A percentile compares a stretch with the other conserved stretches of the same genome.
Conservation (phyloP, 352 stramenopile species). For the Thraustochytrium sp. region DNA sequence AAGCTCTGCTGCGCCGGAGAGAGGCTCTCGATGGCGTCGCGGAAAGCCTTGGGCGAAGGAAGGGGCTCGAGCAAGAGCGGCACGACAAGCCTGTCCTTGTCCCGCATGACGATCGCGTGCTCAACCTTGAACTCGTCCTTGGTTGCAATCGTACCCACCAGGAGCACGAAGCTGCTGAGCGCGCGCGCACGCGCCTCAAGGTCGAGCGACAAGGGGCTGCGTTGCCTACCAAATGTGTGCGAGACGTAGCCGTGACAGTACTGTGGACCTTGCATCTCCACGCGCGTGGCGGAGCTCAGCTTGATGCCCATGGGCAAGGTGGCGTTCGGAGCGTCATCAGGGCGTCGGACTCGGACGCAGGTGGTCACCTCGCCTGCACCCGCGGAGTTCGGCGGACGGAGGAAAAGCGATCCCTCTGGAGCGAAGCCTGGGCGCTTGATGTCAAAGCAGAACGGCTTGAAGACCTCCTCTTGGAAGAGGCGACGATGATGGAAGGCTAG, state of each 20-base stretch:
- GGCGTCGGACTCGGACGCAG: not conserved
- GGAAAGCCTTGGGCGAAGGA: conserved; percentile 66
- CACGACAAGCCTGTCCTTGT: conserved; percentile 63
- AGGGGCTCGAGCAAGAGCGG: conserved; percentile 62
- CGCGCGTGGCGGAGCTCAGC: conserved; percentile 51
- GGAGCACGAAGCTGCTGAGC: conserved; percentile 65
- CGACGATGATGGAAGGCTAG: conserved; percentile 54
- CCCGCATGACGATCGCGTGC: conserved; percentile 63
- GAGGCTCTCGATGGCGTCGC: conserved; percentile 64
- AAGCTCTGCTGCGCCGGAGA: conserved; percentile 67
- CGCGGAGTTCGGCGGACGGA: conserved; percentile 17
- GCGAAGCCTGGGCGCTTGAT: conserved; percentile 52
- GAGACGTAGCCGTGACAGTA: conserved; percentile 54
- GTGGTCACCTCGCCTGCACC: conserved; percentile 1
- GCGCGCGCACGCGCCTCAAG: conserved; percentile 59
- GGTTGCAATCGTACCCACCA: conserved; percentile 61
- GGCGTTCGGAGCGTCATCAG: not conserved
- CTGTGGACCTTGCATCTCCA: conserved; percentile 55
- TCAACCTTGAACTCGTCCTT: conserved; percentile 57
- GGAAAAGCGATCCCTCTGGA: conserved; percentile 53
- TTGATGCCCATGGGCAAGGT: conserved; percentile 40
- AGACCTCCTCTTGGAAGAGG: conserved; percentile 51
- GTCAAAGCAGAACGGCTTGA: conserved; percentile 55
- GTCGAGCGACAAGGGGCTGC: not conserved
- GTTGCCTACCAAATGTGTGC: not conserved